These are phyloP conservation scores for Cystoisospora suis DNA, from an alignment of 169 alveolate genomes.

Conservation along the genomic window DNA sequence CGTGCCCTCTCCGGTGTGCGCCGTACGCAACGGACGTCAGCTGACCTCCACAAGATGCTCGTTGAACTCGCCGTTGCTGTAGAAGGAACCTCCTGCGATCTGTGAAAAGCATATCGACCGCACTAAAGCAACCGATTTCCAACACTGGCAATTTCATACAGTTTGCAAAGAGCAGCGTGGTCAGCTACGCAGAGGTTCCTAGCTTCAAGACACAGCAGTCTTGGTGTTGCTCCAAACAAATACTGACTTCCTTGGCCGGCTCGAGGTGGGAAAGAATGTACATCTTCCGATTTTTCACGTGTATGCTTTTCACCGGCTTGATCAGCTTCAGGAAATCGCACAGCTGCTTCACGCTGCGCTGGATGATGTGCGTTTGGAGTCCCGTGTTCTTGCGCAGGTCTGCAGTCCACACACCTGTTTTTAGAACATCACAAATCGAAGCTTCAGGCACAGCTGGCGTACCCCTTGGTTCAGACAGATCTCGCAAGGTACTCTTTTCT, in stretches of 20 bases:
- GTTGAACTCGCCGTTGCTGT: slow-evolving; percentile 90
- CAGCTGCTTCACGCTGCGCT: slow-evolving; percentile 83
- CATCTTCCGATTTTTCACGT: slow-evolving; percentile 88
- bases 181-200: too few relatives aligned
- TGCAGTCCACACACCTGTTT: slow-evolving; percentile 92
- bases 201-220: too few relatives aligned
- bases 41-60: slow-evolving; percentile 85
- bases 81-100: slow-evolving; percentile 91
- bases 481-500: too few relatives aligned
- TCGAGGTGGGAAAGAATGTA: slow-evolving; percentile 86
- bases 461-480: too few relatives aligned
- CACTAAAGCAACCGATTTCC: too few relatives aligned
- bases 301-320: slow-evolving; percentile 88
- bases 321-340: slow-evolving; percentile 85
- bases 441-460: too few relatives aligned
- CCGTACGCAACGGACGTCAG: neutral
- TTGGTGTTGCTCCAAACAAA: too few relatives aligned
- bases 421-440: too few relatives aligned
- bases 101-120: too few relatives aligned
- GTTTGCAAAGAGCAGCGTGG: too few relatives aligned
- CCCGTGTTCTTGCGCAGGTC: slow-evolving; percentile 89
- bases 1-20: neutral
- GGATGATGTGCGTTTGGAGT: slow-evolving; percentile 87
- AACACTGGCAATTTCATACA: too few relatives aligned
- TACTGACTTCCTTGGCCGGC: slow-evolving; percentile 86